A percentile compares a stretch with the other conserved stretches of the same genome.
These are phyloP conservation scores for Fusarium equiseti DNA, from an alignment of 2,329 filamentous ascomycete genomes.

Conservation along the genomic window DNA sequence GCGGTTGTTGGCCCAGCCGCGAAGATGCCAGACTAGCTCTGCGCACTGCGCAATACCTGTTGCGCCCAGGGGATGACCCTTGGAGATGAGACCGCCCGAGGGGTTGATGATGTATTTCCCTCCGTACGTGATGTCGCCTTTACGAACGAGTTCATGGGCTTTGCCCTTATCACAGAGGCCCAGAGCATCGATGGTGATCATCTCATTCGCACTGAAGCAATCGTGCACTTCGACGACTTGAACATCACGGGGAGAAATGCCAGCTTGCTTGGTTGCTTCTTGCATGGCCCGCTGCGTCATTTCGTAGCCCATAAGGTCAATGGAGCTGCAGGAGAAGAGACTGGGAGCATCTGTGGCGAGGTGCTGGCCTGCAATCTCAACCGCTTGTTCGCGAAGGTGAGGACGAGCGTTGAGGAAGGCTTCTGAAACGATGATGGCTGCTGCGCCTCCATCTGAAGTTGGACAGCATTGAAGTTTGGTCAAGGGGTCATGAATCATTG, in stretches of 20 bases:
- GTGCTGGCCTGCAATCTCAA: slow-evolving; percentile 88
- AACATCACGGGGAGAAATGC: slow-evolving; percentile 74
- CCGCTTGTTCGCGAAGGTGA: slow-evolving; percentile 83
- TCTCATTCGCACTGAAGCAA: slow-evolving; percentile 96
- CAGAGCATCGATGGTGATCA: slow-evolving; percentile 89
- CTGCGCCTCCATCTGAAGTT: slow-evolving; percentile 91
- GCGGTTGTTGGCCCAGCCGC: slow-evolving; percentile 96
- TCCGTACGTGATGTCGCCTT: slow-evolving; percentile 92
- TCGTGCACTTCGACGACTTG: slow-evolving; percentile 94
- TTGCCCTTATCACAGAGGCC: slow-evolving; percentile 83
- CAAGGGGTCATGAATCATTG: slow-evolving; percentile 85
- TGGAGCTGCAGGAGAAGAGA: slow-evolving; percentile 82
- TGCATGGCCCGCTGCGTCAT: slow-evolving; percentile 82
- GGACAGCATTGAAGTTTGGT: slow-evolving; percentile 99
- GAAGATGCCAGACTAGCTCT: slow-evolving; percentile 93
- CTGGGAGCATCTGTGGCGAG: slow-evolving; percentile 85
- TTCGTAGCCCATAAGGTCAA: slow-evolving; percentile 89
- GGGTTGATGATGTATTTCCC: slow-evolving; percentile 88
- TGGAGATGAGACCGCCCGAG: slow-evolving; percentile 93
- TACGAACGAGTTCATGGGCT: slow-evolving; percentile 90
- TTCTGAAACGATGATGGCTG: slow-evolving; percentile 89
- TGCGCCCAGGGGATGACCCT: slow-evolving; percentile 93
- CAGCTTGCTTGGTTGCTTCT: slow-evolving; percentile 80
- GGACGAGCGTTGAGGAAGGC: slow-evolving; percentile 87
- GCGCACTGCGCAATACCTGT: slow-evolving; percentile 96